These are phyloP conservation scores for Pythium angustatum DNA, from an alignment of 352 stramenopile genomes.

Conservation along the genomic window DNA sequence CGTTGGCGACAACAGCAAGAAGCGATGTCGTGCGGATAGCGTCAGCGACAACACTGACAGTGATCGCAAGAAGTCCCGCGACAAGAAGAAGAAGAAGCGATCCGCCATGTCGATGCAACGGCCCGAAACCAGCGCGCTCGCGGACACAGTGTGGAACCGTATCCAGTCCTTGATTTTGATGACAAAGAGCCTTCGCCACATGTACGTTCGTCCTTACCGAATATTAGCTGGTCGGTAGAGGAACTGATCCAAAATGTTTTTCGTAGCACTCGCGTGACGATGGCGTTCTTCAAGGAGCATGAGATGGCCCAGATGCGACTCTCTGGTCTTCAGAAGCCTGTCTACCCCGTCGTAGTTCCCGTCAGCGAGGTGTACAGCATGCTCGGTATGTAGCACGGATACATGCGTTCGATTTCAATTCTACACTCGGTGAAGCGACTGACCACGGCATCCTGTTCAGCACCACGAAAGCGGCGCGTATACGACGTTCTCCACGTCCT, in stretches of 20 bases:
- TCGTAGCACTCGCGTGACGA: conserved; percentile 47
- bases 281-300: conserved; percentile 72
- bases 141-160: conserved; percentile 12
- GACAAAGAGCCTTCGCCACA: conserved; percentile 21
- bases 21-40: conserved; percentile 13
- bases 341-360: conserved; percentile 52
- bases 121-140: conserved; percentile 12
- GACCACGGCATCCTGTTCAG: conserved; percentile 24
- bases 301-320: conserved; percentile 34
- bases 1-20: background rate
- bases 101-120: background rate
- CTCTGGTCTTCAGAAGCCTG: conserved; percentile 3
- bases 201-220: too few relatives aligned
- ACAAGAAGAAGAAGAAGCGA: background rate
- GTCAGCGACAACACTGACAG: conserved; percentile 6
- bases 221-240: too few relatives aligned
- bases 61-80: background rate
- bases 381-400: conserved; percentile 42
- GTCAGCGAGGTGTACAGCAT: conserved; percentile 69
- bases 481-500: conserved; percentile 81
- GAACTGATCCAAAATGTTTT: background rate
- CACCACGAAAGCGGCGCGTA: conserved; percentile 64
- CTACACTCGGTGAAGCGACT: background rate
- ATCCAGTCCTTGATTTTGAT: conserved; percentile 14
- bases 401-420: background rate